phyloP scores from a whole-genome alignment of 768 basidiomycete genomes.

The Lyophyllum atratum region DNA sequence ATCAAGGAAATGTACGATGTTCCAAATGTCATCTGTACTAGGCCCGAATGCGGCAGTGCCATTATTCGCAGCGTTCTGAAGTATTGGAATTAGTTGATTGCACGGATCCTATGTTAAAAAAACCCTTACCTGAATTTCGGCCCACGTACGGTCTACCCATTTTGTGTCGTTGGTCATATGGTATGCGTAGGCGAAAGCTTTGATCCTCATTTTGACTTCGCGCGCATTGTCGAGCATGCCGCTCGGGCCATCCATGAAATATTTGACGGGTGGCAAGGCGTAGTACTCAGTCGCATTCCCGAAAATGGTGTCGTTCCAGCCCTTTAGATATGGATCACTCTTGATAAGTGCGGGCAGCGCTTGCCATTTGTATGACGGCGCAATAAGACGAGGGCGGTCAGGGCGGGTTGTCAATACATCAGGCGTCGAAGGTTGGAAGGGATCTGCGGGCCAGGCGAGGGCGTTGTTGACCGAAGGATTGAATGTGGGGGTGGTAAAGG shows the following conservation, averaged over 20 bases:
- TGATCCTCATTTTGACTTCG: slow-evolving; percentile 86
- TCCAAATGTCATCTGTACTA: slow-evolving; percentile 75
- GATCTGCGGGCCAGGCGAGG: slow-evolving; percentile 78
- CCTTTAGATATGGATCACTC: slow-evolving; percentile 80
- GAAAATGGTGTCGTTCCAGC: slow-evolving; percentile 92
- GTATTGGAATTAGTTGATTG: background rate
- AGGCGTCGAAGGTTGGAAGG: slow-evolving; percentile 69
- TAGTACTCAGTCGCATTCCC: slow-evolving; percentile 81
- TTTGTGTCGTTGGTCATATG: slow-evolving; percentile 89
- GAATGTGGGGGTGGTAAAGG: slow-evolving; percentile 74
- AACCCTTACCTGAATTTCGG: slow-evolving; percentile 72
- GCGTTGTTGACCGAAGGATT: slow-evolving; percentile 49
- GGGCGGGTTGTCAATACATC: slow-evolving; percentile 60
- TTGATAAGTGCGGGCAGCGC: slow-evolving; percentile 77
- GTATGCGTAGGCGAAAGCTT: slow-evolving; percentile 90
- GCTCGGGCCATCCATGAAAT: slow-evolving; percentile 78
- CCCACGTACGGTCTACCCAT: slow-evolving; percentile 87
- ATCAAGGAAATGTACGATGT: slow-evolving; percentile 89
- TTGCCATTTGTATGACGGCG: slow-evolving; percentile 89
- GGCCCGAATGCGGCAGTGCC: slow-evolving; percentile 65
- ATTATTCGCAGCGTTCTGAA: slow-evolving; percentile 76
- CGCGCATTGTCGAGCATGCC: slow-evolving; percentile 93
- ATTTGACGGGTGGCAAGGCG: slow-evolving; percentile 61
- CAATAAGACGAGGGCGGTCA: slow-evolving; percentile 89
- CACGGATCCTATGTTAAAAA: background rate